Evolutionary conservation across 108 stramenopile species (phyloP).

Genomic region (Nitzschia sp.): DNA sequence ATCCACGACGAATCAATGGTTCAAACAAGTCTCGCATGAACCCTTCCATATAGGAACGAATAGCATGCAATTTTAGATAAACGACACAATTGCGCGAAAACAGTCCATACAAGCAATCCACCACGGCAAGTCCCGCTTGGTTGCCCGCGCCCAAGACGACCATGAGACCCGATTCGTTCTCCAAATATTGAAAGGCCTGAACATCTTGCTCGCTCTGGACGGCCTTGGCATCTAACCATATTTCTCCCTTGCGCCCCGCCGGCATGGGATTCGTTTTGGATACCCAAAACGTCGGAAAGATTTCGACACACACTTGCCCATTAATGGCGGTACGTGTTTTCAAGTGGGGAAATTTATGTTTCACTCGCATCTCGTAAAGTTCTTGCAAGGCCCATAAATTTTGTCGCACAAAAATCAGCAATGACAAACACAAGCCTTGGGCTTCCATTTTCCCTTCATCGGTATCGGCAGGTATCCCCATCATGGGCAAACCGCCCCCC

Average conservation of each 20-base stretch:
- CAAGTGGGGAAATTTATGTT: background rate
- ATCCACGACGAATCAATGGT: constrained; percentile 31
- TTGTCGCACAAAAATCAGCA: too few relatives aligned
- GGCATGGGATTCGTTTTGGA: background rate
- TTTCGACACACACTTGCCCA: constrained; percentile 27
- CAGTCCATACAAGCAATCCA: constrained; percentile 32
- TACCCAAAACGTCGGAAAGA: constrained; percentile 16
- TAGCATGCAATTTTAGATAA: constrained; percentile 39
- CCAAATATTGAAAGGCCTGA: constrained; percentile 6
- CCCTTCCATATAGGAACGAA: constrained; percentile 17
- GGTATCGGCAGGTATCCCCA: constrained; percentile 13
- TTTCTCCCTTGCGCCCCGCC: background rate
- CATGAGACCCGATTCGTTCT: constrained; percentile 14
- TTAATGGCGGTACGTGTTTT: constrained; percentile 8
- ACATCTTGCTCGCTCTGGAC: constrained; percentile 5
- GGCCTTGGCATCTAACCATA: constrained; percentile 10
- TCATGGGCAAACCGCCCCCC: background rate
- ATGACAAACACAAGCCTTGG: background rate
- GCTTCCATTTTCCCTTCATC: constrained; percentile 17
- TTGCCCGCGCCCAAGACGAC: constrained; percentile 46
- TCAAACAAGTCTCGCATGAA: constrained; percentile 14
- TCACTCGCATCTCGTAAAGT: background rate
- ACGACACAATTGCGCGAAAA: constrained; percentile 17
- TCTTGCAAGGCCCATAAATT: background rate
- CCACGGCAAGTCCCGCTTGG: constrained; percentile 19